These are phyloP conservation scores for Neolentinus lepideus DNA, from an alignment of 1,284 basidiomycete genomes.

Conservation along the genomic window DNA sequence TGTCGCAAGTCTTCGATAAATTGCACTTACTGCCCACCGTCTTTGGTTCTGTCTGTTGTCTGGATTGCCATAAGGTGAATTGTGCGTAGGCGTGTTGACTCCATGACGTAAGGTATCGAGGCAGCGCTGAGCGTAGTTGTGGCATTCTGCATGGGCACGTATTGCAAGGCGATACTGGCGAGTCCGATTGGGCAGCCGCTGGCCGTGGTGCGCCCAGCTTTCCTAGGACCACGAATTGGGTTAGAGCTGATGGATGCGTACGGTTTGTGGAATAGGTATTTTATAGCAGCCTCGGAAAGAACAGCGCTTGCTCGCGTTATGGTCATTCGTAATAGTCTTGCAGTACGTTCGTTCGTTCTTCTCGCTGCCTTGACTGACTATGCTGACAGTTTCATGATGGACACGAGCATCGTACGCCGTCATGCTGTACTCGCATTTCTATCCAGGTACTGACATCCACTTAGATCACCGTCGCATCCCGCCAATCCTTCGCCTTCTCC, in stretches of 20 bases:
- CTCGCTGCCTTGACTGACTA: neutral
- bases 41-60: too few species aligned
- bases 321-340: conserved; percentile 19
- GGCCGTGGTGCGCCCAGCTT: conserved; percentile 25
- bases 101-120: too few species aligned
- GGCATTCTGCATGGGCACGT: conserved; percentile 59
- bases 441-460: neutral
- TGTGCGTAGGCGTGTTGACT: too few species aligned
- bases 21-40: too few species aligned
- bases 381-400: conserved; percentile 22
- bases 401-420: conserved; percentile 20
- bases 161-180: conserved; percentile 46
- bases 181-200: conserved; percentile 67
- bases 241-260: too few species aligned
- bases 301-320: conserved; percentile 18
- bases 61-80: too few species aligned
- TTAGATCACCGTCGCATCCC: conserved; percentile 24
- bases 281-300: conserved; percentile 18
- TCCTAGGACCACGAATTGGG: too few species aligned
- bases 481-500: conserved; percentile 37
- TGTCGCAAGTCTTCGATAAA: too few species aligned
- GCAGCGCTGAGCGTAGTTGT: conserved; percentile 27
- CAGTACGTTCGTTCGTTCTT: conserved; percentile 13
- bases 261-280: too few species aligned
- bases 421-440: neutral